phyloP scores from a whole-genome alignment of 1,139 yeast genomes.

The Sugiyamaella sp. region DNA sequence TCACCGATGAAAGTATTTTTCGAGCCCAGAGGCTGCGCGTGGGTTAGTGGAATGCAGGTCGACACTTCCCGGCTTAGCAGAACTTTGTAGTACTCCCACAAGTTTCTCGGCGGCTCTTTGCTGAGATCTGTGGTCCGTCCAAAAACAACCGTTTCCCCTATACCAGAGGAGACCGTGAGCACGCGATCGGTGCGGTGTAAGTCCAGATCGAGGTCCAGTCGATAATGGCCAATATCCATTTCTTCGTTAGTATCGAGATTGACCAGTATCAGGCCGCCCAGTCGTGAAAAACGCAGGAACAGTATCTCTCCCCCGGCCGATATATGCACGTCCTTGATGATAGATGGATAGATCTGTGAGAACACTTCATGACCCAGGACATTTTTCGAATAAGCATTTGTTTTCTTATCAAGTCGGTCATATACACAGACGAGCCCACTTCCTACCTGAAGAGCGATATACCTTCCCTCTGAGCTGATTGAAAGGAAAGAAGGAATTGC shows the following conservation, averaged over 20 bases:
- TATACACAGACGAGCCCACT: constrained; percentile 17
- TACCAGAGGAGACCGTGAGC: constrained; percentile 32
- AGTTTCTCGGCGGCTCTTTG: constrained; percentile 19
- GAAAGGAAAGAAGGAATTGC: constrained; percentile 8
- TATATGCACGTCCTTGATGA: constrained; percentile 36
- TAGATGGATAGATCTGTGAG: constrained; percentile 38
- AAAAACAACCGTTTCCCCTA: constrained; percentile 37
- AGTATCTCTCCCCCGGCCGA: constrained; percentile 37
- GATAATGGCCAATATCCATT: constrained; percentile 40
- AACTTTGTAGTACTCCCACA: constrained; percentile 36
- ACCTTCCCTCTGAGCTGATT: constrained; percentile 17
- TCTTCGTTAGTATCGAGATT: constrained; percentile 35
- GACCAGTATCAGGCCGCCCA: constrained; percentile 39
- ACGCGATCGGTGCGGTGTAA: constrained; percentile 34
- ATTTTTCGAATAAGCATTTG: background rate
- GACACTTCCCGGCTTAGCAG: constrained; percentile 34
- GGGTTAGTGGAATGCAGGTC: constrained; percentile 33
- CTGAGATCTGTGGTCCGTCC: constrained; percentile 29
- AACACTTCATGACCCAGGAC: constrained; percentile 24
- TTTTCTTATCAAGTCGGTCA: background rate
- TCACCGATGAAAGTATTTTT: constrained; percentile 12
- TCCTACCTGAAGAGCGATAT: constrained; percentile 12
- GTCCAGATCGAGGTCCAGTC: constrained; percentile 36
- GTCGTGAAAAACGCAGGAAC: constrained; percentile 36
- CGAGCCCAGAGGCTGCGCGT: constrained; percentile 28